These are phyloP conservation scores for Purpureocillium lavendulum DNA, from an alignment of 2,329 filamentous ascomycete species.

Conservation along the genomic window DNA sequence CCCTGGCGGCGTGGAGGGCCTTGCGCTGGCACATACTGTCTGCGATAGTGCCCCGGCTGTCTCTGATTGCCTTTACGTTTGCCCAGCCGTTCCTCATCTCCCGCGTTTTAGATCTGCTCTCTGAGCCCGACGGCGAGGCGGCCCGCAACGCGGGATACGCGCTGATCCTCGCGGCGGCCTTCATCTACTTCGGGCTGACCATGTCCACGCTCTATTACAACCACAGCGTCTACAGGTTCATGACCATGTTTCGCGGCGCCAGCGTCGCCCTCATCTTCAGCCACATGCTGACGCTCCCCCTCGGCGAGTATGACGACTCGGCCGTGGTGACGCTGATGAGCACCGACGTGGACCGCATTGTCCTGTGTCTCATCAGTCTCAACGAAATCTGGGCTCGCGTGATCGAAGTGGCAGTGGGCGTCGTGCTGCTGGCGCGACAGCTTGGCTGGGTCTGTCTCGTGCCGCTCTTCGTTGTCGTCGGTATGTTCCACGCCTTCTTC, in stretches of 20 bases:
- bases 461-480: constrained; percentile 10
- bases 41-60: constrained; percentile 15
- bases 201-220: constrained; percentile 8
- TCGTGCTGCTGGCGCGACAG: constrained; percentile 9
- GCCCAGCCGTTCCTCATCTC: constrained; percentile 20
- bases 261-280: constrained; percentile 10
- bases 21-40: constrained; percentile 8
- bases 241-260: constrained; percentile 13
- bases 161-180: constrained; percentile 9
- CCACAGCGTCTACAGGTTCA: constrained; percentile 11
- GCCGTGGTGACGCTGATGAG: constrained; percentile 8
- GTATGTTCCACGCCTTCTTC: constrained; percentile 2
- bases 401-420: constrained; percentile 10
- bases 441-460: constrained; percentile 12
- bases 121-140: not conserved
- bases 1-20: constrained; percentile 2
- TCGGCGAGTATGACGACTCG: constrained; percentile 8
- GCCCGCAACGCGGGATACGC: constrained; percentile 5
- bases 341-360: constrained; percentile 7
- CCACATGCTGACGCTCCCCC: constrained; percentile 8
- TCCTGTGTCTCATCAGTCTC: constrained; percentile 4
- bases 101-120: constrained; percentile 1
- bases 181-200: constrained; percentile 13
- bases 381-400: constrained; percentile 12
- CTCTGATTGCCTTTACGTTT: constrained; percentile 18